Percentiles rank a stretch among this genome's conserved stretches.
Conservation (phyloP, 352 stramenopile species). For the Phytophthora megakarya region DNA sequence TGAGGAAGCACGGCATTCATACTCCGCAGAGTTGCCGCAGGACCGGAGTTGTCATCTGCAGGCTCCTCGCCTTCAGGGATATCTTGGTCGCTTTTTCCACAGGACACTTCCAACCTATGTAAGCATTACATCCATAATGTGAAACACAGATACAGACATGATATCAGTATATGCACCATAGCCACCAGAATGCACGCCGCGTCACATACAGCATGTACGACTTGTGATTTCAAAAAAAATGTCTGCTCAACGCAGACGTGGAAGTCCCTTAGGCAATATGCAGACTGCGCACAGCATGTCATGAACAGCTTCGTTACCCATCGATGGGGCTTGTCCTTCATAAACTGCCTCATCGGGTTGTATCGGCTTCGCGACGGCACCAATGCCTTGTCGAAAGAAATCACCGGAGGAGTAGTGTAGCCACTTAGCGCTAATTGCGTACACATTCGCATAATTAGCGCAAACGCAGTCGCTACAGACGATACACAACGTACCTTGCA, state of each 20-base stretch:
- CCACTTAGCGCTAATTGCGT: too few species aligned
- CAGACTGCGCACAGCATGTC: background rate
- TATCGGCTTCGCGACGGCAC: constrained; percentile 1
- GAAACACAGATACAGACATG: too few species aligned
- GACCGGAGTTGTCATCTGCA: background rate
- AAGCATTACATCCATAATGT: too few species aligned
- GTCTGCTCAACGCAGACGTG: too few species aligned
- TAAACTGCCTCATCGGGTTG: constrained; percentile 17
- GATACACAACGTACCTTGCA: too few species aligned
- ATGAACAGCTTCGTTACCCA: background rate
- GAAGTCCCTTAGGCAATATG: background rate
- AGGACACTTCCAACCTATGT: constrained; percentile 2
- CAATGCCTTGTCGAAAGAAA: constrained; percentile 20
- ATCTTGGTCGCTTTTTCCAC: background rate
- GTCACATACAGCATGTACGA: constrained; percentile 2
- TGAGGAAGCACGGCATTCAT: background rate
- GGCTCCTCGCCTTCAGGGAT: background rate
- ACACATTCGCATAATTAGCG: too few species aligned
- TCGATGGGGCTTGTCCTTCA: too few species aligned
- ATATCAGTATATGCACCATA: constrained; percentile 11
- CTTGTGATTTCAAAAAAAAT: too few species aligned
- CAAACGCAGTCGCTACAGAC: too few species aligned
- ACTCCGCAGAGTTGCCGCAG: constrained; percentile 4
- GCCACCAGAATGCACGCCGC: background rate
- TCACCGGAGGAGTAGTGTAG: background rate